A percentile compares a stretch with the other conserved stretches of the same genome.
These are phyloP conservation scores for Leccinum olivaceopallidum DNA, from an alignment of 768 basidiomycete species.

Conservation along the genomic window DNA sequence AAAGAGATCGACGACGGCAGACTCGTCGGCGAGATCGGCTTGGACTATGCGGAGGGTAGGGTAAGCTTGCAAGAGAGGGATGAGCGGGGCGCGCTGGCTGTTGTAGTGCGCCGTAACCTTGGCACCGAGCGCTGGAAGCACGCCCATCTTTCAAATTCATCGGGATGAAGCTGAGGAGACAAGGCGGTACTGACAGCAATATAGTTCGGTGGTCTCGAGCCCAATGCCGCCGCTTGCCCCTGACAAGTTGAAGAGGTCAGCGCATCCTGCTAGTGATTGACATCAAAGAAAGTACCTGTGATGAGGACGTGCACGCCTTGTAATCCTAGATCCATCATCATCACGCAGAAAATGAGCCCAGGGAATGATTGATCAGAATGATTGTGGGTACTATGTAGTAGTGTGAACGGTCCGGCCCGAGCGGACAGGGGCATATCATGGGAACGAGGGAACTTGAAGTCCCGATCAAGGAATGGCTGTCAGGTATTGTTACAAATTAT, in stretches of 20 bases:
- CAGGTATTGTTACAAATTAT: slow-evolving; percentile 22
- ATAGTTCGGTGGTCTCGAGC: slow-evolving; percentile 53
- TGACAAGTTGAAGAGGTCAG: slow-evolving; percentile 17
- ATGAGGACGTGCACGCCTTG: slow-evolving; percentile 62
- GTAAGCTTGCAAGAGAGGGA: slow-evolving; percentile 41
- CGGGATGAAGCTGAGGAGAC: not conserved
- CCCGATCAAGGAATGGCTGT: not conserved
- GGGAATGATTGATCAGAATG: not conserved
- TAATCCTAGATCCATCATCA: slow-evolving; percentile 58
- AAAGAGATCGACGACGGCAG: slow-evolving; percentile 51
- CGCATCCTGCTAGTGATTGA: not conserved
- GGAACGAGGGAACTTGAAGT: not conserved
- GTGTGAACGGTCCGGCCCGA: not conserved
- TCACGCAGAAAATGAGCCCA: not conserved
- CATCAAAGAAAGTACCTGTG: slow-evolving; percentile 43
- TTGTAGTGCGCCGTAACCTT: slow-evolving; percentile 71
- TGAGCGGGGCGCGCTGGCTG: slow-evolving; percentile 44
- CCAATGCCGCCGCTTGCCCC: slow-evolving; percentile 78
- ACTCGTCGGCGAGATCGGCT: slow-evolving; percentile 57
- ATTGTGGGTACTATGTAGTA: not conserved
- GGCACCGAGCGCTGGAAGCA: slow-evolving; percentile 54
- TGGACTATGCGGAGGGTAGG: slow-evolving; percentile 38
- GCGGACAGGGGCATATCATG: not conserved
- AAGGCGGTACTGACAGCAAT: slow-evolving; percentile 44
- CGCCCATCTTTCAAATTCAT: not conserved